Evolutionary conservation across 1,284 basidiomycete genomes (phyloP).

Genomic region (Rhodotorula sp.): DNA sequence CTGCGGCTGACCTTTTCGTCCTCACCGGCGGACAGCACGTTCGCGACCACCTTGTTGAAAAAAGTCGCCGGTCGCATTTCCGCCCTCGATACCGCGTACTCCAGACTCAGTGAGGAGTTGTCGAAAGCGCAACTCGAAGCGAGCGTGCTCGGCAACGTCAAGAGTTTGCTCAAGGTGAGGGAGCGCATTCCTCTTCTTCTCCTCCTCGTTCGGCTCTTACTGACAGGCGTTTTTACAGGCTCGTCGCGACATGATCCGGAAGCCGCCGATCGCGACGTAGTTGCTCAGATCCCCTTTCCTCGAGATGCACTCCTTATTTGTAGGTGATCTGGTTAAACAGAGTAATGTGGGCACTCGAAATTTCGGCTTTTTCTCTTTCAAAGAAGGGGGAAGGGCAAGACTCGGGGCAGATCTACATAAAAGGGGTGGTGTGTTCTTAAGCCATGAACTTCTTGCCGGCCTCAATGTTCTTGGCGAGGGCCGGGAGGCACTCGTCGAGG

Average conservation of each 20-base stretch:
- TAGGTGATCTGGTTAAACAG: not conserved
- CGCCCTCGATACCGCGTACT: slow-evolving; percentile 6
- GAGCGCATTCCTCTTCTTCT: not conserved
- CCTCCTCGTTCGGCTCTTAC: not conserved
- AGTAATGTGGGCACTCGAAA: not conserved
- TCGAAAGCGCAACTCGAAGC: slow-evolving; percentile 26
- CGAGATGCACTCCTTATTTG: not conserved
- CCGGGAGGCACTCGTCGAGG: slow-evolving; percentile 81
- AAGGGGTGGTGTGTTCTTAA: not conserved
- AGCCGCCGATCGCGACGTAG: no score
- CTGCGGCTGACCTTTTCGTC: not conserved
- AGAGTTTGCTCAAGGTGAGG: slow-evolving; percentile 3
- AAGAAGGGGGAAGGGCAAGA: not conserved
- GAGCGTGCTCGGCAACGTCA: slow-evolving; percentile 21
- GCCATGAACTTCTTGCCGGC: slow-evolving; percentile 21
- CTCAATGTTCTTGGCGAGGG: slow-evolving; percentile 75
- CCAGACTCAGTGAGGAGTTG: slow-evolving; percentile 15
- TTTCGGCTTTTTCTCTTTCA: not conserved
- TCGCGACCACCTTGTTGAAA: not conserved
- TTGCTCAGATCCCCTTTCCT: no score
- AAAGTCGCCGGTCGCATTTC: not conserved
- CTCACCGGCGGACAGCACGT: not conserved
- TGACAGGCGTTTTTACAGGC: not conserved
- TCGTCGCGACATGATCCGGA: no score
- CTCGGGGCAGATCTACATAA: not conserved